A percentile compares a stretch with the other conserved stretches of the same genome.
phyloP scores from a whole-genome alignment of 1,284 basidiomycete species.

The Cystobasidium pallidum region DNA sequence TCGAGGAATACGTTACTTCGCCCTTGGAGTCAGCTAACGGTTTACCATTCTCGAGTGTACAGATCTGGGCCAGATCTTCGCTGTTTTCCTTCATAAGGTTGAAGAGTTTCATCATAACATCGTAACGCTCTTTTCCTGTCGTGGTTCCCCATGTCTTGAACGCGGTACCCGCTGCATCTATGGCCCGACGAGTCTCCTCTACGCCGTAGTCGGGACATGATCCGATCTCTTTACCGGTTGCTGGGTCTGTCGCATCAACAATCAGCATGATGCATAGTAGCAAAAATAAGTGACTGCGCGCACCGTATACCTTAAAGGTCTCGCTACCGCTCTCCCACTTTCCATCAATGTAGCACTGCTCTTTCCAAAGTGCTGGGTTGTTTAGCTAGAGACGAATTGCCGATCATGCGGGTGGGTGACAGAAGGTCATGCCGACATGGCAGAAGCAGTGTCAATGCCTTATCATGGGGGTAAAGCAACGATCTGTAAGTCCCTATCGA shows the following conservation, averaged over 20 bases:
- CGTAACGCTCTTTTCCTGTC: conserved; percentile 70
- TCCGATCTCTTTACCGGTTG: conserved; percentile 76
- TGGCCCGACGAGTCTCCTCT: conserved; percentile 76
- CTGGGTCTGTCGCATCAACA: conserved; percentile 69
- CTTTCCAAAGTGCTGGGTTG: conserved; percentile 73
- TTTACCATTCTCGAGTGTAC: conserved; percentile 89
- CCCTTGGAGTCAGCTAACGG: conserved; percentile 73
- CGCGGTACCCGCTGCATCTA: conserved; percentile 72
- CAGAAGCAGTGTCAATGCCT: not conserved
- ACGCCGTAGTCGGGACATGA: conserved; percentile 83
- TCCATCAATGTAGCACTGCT: conserved; percentile 76
- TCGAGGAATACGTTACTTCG: conserved; percentile 50
- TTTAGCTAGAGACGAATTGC: conserved; percentile 60
- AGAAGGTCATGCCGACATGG: not conserved
- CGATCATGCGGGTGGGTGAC: not conserved
- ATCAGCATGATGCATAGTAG: not conserved
- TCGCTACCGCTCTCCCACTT: conserved; percentile 75
- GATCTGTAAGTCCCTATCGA: not conserved
- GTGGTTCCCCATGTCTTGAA: conserved; percentile 81
- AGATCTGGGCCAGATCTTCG: conserved; percentile 71
- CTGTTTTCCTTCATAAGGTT: conserved; percentile 56
- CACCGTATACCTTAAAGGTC: conserved; percentile 75
- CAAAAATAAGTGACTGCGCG: conserved; percentile 50
- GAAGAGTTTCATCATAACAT: conserved; percentile 58
- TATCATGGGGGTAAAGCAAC: not conserved